Evolutionary conservation across 106 monocot genomes (phyloP).

Genomic region (Iris macrosiphon): DNA sequence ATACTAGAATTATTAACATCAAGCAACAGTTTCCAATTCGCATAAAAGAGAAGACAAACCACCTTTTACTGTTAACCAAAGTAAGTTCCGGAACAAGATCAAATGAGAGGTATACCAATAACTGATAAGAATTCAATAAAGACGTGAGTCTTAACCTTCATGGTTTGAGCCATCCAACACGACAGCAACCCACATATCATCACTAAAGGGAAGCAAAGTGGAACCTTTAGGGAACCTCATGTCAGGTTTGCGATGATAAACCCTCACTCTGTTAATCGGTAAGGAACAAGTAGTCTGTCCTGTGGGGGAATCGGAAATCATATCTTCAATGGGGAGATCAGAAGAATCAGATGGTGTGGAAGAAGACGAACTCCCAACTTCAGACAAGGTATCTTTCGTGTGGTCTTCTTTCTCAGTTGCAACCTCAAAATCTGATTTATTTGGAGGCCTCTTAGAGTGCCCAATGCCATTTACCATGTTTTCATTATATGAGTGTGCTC

Average conservation of each 20-base stretch:
- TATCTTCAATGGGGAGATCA: not conserved
- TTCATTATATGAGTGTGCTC: too few relatives aligned
- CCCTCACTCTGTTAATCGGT: slow-evolving; percentile 28
- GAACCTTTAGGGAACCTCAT: slow-evolving; percentile 40
- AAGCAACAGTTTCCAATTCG: not conserved
- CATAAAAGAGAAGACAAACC: not conserved
- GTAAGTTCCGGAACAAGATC: not conserved
- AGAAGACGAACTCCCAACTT: not conserved
- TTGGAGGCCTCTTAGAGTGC: too few relatives aligned
- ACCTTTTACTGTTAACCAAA: not conserved
- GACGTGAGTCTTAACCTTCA: slow-evolving; percentile 6
- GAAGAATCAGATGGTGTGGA: not conserved
- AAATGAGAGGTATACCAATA: not conserved
- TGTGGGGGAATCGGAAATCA: not conserved
- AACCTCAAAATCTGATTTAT: not conserved
- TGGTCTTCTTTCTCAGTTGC: not conserved
- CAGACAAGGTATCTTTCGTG: not conserved
- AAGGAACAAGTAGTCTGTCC: not conserved
- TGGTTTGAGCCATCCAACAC: slow-evolving; percentile 19
- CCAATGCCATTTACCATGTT: too few relatives aligned
- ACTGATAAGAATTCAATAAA: not conserved
- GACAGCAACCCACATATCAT: slow-evolving; percentile 65
- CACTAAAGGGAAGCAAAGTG: slow-evolving; percentile 52
- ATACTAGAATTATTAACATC: too few relatives aligned
- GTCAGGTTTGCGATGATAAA: slow-evolving; percentile 42